Evolutionary conservation across 345 rosid genomes (phyloP).

Genomic region (Garcia nutans): DNA sequence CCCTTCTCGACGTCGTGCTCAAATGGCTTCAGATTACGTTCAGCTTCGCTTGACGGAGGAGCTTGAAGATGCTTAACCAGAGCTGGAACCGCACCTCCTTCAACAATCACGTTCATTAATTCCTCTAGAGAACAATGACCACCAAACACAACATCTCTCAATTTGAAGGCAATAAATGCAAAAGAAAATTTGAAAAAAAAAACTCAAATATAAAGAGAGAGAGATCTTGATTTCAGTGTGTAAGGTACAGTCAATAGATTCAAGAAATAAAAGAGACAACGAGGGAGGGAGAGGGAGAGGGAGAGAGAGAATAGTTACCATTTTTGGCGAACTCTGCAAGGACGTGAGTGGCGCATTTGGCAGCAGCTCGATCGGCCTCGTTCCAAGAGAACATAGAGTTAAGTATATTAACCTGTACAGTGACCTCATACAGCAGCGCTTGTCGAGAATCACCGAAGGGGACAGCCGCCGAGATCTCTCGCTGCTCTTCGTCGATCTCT

Average conservation of each 20-base stretch:
- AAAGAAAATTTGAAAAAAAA: background rate
- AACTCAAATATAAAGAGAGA: background rate
- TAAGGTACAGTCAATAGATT: background rate
- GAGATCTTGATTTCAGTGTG: background rate
- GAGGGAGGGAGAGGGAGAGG: background rate
- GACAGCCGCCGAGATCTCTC: conserved; percentile 44
- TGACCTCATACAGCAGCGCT: conserved; percentile 58
- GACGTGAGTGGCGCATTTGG: conserved; percentile 91
- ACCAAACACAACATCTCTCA: background rate
- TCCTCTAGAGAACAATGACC: conserved; percentile 56
- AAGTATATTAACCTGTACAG: conserved; percentile 70
- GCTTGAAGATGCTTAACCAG: conserved; percentile 88
- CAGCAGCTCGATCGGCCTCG: conserved; percentile 92
- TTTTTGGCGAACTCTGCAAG: conserved; percentile 96
- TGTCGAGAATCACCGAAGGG: conserved; percentile 60
- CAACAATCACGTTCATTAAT: conserved; percentile 89
- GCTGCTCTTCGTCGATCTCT: conserved; percentile 49
- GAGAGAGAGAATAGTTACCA: conserved; percentile 39
- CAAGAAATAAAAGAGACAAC: background rate
- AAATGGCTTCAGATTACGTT: conserved; percentile 52
- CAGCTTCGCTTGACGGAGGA: conserved; percentile 62
- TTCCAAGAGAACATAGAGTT: conserved; percentile 71
- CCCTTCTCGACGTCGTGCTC: conserved; percentile 99
- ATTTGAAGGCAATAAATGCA: conserved; percentile 5
- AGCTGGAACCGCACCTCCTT: conserved; percentile 93